A percentile compares a stretch with the other conserved stretches of the same genome.
phyloP scores from a whole-genome alignment of 2,329 filamentous ascomycete genomes.

The Seiridium unicorne region DNA sequence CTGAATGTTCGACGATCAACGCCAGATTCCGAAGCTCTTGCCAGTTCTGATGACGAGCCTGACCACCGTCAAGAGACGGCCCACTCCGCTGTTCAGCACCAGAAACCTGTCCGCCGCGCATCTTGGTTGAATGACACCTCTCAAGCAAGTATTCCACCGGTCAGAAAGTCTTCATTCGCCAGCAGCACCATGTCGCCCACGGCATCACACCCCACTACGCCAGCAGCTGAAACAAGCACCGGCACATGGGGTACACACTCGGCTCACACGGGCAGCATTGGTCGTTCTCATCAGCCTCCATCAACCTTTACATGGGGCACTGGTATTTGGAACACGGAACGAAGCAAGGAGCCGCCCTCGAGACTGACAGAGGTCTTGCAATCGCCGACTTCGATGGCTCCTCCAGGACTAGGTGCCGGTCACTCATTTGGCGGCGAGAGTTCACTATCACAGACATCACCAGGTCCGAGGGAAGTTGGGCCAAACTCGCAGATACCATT shows the following conservation, averaged over 20 bases:
- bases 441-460: slow-evolving; percentile 46
- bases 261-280: slow-evolving; percentile 43
- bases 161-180: slow-evolving; percentile 75
- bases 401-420: slow-evolving; percentile 33
- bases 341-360: slow-evolving; percentile 70
- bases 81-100: slow-evolving; percentile 46
- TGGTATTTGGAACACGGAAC: slow-evolving; percentile 79
- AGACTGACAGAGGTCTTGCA: slow-evolving; percentile 72
- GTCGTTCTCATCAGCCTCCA: slow-evolving; percentile 43
- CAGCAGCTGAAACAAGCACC: slow-evolving; percentile 61
- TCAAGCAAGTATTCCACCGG: slow-evolving; percentile 54
- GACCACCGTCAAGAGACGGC: slow-evolving; percentile 59
- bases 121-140: slow-evolving; percentile 87
- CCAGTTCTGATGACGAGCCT: slow-evolving; percentile 89
- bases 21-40: slow-evolving; percentile 89
- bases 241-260: slow-evolving; percentile 56
- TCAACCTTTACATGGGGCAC: slow-evolving; percentile 69
- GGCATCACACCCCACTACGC: slow-evolving; percentile 77
- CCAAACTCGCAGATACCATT: slow-evolving; percentile 74
- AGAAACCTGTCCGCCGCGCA: slow-evolving; percentile 67
- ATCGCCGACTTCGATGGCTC: slow-evolving; percentile 66
- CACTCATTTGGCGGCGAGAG: slow-evolving; percentile 49
- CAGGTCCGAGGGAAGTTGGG: slow-evolving; percentile 49
- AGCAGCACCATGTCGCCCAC: slow-evolving; percentile 76
- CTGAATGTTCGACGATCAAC: slow-evolving; percentile 78